Percentiles rank a stretch among this genome's conserved stretches.
Evolutionary conservation across 345 rosid species (phyloP).

Genomic region (Camelina neglecta): DNA sequence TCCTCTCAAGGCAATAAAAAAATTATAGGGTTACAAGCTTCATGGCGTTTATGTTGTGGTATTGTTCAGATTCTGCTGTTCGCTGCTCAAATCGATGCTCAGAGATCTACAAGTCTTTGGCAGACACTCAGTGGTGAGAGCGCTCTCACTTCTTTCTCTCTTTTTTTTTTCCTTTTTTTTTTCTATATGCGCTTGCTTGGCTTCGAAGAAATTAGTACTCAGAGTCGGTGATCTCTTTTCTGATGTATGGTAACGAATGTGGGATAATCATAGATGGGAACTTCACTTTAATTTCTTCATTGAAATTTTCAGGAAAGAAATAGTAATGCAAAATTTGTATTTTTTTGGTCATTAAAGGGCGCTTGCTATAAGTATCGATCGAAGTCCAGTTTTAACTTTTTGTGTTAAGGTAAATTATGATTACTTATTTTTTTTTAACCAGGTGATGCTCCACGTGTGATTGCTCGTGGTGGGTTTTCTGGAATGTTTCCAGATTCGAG

Average conservation of each 20-base stretch:
- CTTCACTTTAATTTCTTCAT: not conserved
- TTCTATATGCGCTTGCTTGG: not conserved
- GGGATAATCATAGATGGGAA: not conserved
- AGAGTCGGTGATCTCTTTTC: no score
- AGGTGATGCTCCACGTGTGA: constrained; percentile 64
- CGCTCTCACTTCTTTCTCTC: constrained; percentile 2
- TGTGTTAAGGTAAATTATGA: not conserved
- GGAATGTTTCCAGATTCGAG: constrained; percentile 80
- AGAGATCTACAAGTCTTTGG: constrained; percentile 54
- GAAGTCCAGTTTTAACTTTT: no score
- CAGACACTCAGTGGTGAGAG: constrained; percentile 55
- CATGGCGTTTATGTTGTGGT: constrained; percentile 1
- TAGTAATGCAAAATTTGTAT: not conserved
- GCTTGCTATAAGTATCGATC: no score
- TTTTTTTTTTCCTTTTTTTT: not conserved
- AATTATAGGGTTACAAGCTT: not conserved
- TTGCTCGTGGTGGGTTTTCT: constrained; percentile 89
- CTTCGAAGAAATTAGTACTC: not conserved
- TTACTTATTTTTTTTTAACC: constrained; percentile 16
- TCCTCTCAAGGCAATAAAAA: not conserved
- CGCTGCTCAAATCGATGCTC: constrained; percentile 52
- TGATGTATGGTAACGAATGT: not conserved
- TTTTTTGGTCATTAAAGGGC: not conserved
- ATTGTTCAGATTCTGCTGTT: constrained; percentile 35
- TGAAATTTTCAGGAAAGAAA: not conserved